Evolutionary conservation across 768 basidiomycete species (phyloP), one percentile per base, ranked within the genome.

Genomic region (Suillus spraguei): DNA sequence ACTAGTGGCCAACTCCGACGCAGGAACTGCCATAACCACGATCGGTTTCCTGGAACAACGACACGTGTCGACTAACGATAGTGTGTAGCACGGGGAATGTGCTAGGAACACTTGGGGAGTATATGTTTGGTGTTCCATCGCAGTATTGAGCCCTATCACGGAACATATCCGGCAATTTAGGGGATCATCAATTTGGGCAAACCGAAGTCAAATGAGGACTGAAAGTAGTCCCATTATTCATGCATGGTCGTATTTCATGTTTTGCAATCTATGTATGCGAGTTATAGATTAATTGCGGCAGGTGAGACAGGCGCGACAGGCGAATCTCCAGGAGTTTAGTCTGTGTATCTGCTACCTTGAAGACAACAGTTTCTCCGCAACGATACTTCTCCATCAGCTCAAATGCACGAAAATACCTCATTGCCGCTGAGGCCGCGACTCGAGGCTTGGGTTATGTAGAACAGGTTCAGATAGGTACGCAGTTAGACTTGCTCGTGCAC

Each of bases 401-500:
- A 4, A 44, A 44, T n/a, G 7, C 20, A 10, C 20, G 9, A 39
- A 11, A 36, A 36, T 36, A 11, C 39, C 4, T 28, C 2, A 41
- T 41, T 42, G 17, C 41, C n/a, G n/a, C n/a, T n/a, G n/a, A n/a
- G n/a, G n/a, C n/a, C 41, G 41, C 28, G 28, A 28, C 28, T 42
- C 8, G 16, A 41, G 16, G 39, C 39, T 41, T 7, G 39, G 39
- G 16, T 20, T 8, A 20, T 20, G 41, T 6, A 17, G 41, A 42
- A 28, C 28, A 28, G 2, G 28, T 28, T 28, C 28, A 28, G 28
- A 42, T 9, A 42, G 8, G 41, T 42, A 42, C 20, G 17, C 17
- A 42, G 41, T 61, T 59, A 46, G 28, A n/a, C 52, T 54, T 46
- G 3, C 22, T 17, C 52, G 46, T 28, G 3, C n/a, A 4, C 64